Percentiles rank a stretch among this genome's conserved stretches.
Evolutionary conservation across 495 filamentous ascomycete species (phyloP).

Genomic region (Podospora comata): DNA sequence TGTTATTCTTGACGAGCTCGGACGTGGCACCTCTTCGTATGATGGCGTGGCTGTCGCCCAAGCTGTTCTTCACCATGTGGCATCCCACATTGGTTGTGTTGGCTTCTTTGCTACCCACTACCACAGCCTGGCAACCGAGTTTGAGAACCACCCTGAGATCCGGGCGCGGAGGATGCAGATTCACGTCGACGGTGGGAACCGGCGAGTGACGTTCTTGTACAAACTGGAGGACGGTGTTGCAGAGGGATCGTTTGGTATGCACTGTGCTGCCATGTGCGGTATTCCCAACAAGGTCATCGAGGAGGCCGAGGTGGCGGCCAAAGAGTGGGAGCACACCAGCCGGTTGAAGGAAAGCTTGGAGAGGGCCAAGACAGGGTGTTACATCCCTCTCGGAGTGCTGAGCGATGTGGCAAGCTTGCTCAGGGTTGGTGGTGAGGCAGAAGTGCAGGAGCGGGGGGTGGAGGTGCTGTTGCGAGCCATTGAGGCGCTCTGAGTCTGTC

Average conservation of each 20-base stretch:
- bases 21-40: conserved; percentile 89
- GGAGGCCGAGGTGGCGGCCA: conserved; percentile 83
- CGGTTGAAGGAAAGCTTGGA: conserved; percentile 85
- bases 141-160: conserved; percentile 83
- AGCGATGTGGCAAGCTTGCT: conserved; percentile 89
- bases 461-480: conserved; percentile 75
- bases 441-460: conserved; percentile 52
- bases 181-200: conserved; percentile 78
- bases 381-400: conserved; percentile 81
- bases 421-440: conserved; percentile 49
- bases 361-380: conserved; percentile 66
- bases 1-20: conserved; percentile 96
- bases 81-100: conserved; percentile 85
- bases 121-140: conserved; percentile 88
- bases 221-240: conserved; percentile 93
- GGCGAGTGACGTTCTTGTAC: conserved; percentile 89
- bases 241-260: conserved; percentile 98
- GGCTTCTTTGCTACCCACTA: conserved; percentile 99
- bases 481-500: conserved; percentile 58
- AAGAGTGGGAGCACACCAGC: conserved; percentile 92
- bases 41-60: conserved; percentile 97
- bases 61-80: conserved; percentile 91
- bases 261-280: conserved; percentile 97
- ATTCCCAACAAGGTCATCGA: conserved; percentile 81
- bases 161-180: conserved; percentile 86